Evolutionary conservation across 257 asterid species (phyloP), one percentile per base, ranked within the genome.

Genomic region (Thymus mandschuricus): DNA sequence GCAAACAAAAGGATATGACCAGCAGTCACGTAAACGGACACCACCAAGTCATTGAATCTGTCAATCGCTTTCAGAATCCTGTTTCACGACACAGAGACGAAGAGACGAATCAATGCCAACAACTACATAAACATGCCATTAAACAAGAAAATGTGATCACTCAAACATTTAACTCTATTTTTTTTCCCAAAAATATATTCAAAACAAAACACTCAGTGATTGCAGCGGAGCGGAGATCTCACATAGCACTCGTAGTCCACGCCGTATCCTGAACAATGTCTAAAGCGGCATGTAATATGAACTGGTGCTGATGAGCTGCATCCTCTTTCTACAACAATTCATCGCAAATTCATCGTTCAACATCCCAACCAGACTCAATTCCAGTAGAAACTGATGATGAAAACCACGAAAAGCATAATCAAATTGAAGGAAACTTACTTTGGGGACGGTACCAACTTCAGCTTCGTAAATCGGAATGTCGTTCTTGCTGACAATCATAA

Each of bases 231-330:
- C 21, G 21, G 57, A 43, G 85, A 81, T 72, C 94, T 89, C 73
- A 95, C 97, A 95, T 95, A 41, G 98, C 97, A 85, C 91, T 92
- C 54, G 99, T 92, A 80, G 96, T 88, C 98, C 99, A 95, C 21
- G 98, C 98, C 69, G 76, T 85, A 79, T 95, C 98, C 85, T 95
- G 98, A 69, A 89, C 96, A 75, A 95, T 87, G 78, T 92, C 98
- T 72, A 95, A 84, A 27, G 99, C 95, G 8, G 98, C 97, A 78
- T 95, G 98, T 59, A 95, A 78, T 59, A 95, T 95, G 81, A 95
- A 95, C 80, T 95, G 99, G 84, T 91, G 97, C 64, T 86, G 92
- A 83, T 95, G 98, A 63, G 98, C 99, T 71, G 95, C 97, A 69
- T 95, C 99, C 68, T 95, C 98, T 79, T 87, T 95, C 99, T 95